Evolutionary conservation across 805 yeast genomes (phyloP), one percentile per base, ranked within the genome.

Genomic region (Ogataea parapolymorpha): DNA sequence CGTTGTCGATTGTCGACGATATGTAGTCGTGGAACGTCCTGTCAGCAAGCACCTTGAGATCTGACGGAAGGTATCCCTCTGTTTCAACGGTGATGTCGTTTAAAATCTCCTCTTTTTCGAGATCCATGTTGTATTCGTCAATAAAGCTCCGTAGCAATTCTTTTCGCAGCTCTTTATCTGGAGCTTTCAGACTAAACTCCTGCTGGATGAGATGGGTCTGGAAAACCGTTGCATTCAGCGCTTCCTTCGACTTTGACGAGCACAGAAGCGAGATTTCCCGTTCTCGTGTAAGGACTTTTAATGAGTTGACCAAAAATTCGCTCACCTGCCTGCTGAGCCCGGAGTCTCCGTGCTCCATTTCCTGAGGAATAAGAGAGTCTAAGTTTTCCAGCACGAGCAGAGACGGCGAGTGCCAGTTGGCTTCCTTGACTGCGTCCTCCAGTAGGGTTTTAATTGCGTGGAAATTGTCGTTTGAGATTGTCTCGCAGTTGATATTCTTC

Each of bases 51-150:
- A 77, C 75, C 62, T 80, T 77, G 44, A 91, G 58, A 59, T 91
- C 99, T 18, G 80, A 78, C 0, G 97, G 95, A 22, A 86, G 75
- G 58, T 82, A 91, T 0, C 98, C 98, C 53, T 91, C 98, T 0
- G 95, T 85, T 39, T 82, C 91, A 26, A 76, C 61, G 0, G 82
- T 72, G 23, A 82, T 62, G 48, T 80, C 82, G 18, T 72, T 63
- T 9, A 74, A 42, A 32, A 74, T 68, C 42, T 79, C 66, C 3
- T 58, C 63, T 5, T 54, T 63, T 25, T 74, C 70, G 18, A 73
- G 59, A 1, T 43, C 26, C 25, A 73, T 42, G 0, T 51, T 53
- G 16, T 63, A 43, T 3, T 45, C 39, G 9, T 32, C 15, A n/a
- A 62, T 29, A 20, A 53, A 54, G 22, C 50, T 42, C 11, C 62